Conservation (phyloP, 2,329 filamentous ascomycete genomes). For the Didymella segeticola region DNA sequence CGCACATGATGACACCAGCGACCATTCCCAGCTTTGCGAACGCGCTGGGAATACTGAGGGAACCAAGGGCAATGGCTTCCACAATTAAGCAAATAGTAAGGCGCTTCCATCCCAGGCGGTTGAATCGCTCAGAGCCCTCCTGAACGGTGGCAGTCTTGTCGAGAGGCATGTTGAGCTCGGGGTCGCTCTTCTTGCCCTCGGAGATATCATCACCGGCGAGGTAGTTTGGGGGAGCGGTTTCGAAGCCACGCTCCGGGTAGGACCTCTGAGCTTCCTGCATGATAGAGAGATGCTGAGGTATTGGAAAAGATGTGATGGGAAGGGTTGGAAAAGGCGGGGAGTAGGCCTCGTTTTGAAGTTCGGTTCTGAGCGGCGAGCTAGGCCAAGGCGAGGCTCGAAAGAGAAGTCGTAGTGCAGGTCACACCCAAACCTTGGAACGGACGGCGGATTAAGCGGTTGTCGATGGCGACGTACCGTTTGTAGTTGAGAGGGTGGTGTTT, state of each 20-base stretch:
- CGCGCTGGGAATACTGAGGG: conserved; percentile 54
- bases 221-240: conserved; percentile 28
- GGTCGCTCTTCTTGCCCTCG: conserved; percentile 44
- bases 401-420: conserved; percentile 34
- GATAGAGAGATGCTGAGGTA: conserved; percentile 7
- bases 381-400: conserved; percentile 15
- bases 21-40: conserved; percentile 57
- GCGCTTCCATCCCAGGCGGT: conserved; percentile 58
- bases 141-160: conserved; percentile 42
- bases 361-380: conserved; percentile 20
- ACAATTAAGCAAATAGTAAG: conserved; percentile 59
- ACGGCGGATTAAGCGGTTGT: conserved; percentile 4
- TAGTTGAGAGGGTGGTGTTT: neutral
- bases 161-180: conserved; percentile 39
- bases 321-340: conserved; percentile 14
- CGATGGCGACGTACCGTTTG: conserved; percentile 5
- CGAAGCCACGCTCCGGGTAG: conserved; percentile 20
- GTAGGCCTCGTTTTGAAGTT: conserved; percentile 22
- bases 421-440: conserved; percentile 20
- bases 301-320: neutral
- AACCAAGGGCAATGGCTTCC: conserved; percentile 58
- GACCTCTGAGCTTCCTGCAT: conserved; percentile 31
- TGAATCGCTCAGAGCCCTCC: conserved; percentile 50
- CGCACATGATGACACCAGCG: conserved; percentile 52
- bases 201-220: conserved; percentile 29